phyloP scores from a whole-genome alignment of 2,329 filamentous ascomycete species.

The Hymenoscyphus albidus region DNA sequence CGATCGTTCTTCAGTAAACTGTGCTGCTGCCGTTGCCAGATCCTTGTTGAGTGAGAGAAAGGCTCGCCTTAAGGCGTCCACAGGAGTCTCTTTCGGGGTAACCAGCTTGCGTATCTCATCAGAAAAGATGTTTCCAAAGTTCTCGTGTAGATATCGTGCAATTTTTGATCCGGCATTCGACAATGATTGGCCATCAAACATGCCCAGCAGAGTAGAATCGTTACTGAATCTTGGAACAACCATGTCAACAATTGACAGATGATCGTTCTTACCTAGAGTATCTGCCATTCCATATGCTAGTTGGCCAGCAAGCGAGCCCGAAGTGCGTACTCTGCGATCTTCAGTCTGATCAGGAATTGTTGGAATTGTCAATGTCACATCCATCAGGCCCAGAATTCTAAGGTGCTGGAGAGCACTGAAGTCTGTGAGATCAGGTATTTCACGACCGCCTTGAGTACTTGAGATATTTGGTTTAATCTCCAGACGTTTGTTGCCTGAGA shows the following conservation, averaged over 20 bases:
- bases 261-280: slow-evolving; percentile 86
- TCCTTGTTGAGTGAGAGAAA: slow-evolving; percentile 94
- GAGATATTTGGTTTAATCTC: slow-evolving; percentile 75
- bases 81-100: slow-evolving; percentile 67
- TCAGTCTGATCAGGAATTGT: slow-evolving; percentile 94
- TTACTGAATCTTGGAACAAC: slow-evolving; percentile 91
- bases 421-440: slow-evolving; percentile 75
- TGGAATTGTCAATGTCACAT: slow-evolving; percentile 90
- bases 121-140: slow-evolving; percentile 81
- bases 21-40: slow-evolving; percentile 77
- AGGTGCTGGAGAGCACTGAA: slow-evolving; percentile 83
- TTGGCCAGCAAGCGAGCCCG: slow-evolving; percentile 85
- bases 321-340: slow-evolving; percentile 92
- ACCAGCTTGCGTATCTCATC: slow-evolving; percentile 72
- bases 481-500: slow-evolving; percentile 93
- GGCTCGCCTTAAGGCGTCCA: slow-evolving; percentile 78
- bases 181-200: slow-evolving; percentile 92
- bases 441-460: slow-evolving; percentile 63
- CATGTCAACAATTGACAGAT: slow-evolving; percentile 92
- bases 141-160: slow-evolving; percentile 93
- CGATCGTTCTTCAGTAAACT: slow-evolving; percentile 72
- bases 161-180: slow-evolving; percentile 90
- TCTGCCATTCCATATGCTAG: slow-evolving; percentile 98
- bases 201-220: slow-evolving; percentile 83
- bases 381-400: slow-evolving; percentile 89